Evolutionary conservation across 2,329 filamentous ascomycete species (phyloP).

Genomic region (Fusarium nematophilum): DNA sequence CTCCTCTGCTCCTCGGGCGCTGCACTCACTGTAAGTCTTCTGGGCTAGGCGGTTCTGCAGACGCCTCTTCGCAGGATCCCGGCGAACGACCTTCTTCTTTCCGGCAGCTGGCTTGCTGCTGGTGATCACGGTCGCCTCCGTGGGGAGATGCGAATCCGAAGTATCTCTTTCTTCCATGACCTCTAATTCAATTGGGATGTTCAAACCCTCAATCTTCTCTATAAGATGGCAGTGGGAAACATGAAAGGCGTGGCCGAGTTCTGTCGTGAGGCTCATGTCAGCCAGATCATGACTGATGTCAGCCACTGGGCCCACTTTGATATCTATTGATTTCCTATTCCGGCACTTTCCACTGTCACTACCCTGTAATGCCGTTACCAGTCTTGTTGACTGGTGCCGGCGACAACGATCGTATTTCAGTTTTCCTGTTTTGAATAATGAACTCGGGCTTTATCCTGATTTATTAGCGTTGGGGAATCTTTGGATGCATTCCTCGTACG

Average conservation of each 20-base stretch:
- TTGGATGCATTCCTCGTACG: too few relatives aligned
- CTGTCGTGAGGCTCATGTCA: conserved; percentile 24
- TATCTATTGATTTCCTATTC: conserved; percentile 8
- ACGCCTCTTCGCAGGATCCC: conserved; percentile 42
- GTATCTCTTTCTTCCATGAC: conserved; percentile 24
- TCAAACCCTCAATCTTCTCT: neutral
- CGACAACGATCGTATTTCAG: too few relatives aligned
- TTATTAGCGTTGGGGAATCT: too few relatives aligned
- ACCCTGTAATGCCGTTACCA: neutral
- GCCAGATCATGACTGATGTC: conserved; percentile 41
- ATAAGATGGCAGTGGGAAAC: conserved; percentile 1
- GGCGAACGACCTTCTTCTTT: conserved; percentile 32
- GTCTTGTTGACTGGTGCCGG: neutral
- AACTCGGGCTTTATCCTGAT: too few relatives aligned
- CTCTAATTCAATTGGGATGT: neutral
- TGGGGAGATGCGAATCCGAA: neutral
- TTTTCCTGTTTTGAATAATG: too few relatives aligned
- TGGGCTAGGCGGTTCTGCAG: conserved; percentile 53
- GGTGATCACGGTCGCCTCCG: neutral
- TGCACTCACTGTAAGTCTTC: conserved; percentile 62
- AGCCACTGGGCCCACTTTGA: conserved; percentile 34
- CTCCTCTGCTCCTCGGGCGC: neutral
- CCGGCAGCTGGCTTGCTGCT: conserved; percentile 2
- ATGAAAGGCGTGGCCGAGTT: neutral
- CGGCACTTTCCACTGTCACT: neutral